These are phyloP conservation scores for Chaetomium fimeti DNA, from an alignment of 495 filamentous ascomycete genomes.

Conservation along the genomic window DNA sequence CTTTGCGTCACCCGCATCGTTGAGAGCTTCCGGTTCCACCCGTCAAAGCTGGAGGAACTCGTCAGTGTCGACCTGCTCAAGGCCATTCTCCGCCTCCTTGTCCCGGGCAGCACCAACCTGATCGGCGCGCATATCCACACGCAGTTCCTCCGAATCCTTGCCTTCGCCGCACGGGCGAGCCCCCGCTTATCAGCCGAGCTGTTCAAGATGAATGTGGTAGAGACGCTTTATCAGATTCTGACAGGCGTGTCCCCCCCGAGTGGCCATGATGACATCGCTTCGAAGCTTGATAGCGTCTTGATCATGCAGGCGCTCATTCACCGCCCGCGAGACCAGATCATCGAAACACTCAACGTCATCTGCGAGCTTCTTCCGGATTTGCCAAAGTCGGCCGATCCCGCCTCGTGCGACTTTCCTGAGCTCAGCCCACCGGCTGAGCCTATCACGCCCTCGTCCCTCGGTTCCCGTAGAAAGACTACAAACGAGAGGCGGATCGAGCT, in stretches of 20 bases:
- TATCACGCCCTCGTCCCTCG: slow-evolving; percentile 37
- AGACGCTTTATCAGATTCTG: slow-evolving; percentile 96
- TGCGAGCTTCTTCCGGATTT: slow-evolving; percentile 87
- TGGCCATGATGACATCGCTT: slow-evolving; percentile 75
- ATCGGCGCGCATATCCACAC: slow-evolving; percentile 96
- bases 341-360: slow-evolving; percentile 95
- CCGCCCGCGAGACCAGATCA: slow-evolving; percentile 92
- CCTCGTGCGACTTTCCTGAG: slow-evolving; percentile 54
- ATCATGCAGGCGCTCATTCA: slow-evolving; percentile 99
- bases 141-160: slow-evolving; percentile 87
- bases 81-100: slow-evolving; percentile 82
- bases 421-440: slow-evolving; percentile 38
- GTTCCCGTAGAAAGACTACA: slow-evolving; percentile 55
- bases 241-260: slow-evolving; percentile 91
- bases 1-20: slow-evolving; percentile 96
- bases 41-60: slow-evolving; percentile 85
- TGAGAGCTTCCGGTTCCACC: slow-evolving; percentile 88
- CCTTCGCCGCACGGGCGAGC: slow-evolving; percentile 84
- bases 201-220: slow-evolving; percentile 94
- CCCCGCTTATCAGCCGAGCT: slow-evolving; percentile 83
- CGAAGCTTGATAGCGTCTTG: slow-evolving; percentile 92
- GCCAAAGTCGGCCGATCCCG: slow-evolving; percentile 49
- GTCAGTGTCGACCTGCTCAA: slow-evolving; percentile 82
- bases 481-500: slow-evolving; percentile 77
- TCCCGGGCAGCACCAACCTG: slow-evolving; percentile 93